These are phyloP conservation scores for Cucurbita maxima DNA, from an alignment of 306 rosid genomes.

Conservation along the genomic window DNA sequence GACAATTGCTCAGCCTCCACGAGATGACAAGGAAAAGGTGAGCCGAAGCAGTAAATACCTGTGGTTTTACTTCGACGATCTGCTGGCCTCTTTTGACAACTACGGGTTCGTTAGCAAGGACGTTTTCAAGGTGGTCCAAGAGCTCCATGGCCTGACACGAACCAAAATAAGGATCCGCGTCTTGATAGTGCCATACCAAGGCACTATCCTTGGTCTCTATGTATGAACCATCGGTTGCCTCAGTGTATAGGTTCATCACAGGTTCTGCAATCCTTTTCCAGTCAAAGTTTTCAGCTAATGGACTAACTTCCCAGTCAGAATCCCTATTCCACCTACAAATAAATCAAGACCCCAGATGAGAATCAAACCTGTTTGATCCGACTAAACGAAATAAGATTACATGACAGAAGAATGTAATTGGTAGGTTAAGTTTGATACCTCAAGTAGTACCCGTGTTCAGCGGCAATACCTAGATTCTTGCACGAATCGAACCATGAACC, in stretches of 20 bases:
- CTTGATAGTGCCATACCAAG: constrained; percentile 55
- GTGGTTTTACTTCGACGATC: constrained; percentile 58
- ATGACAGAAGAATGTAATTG: not conserved
- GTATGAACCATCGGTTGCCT: constrained; percentile 49
- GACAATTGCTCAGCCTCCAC: constrained; percentile 5
- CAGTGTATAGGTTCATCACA: constrained; percentile 44
- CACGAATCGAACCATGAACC: constrained; percentile 59
- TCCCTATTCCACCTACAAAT: constrained; percentile 46
- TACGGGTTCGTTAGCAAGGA: constrained; percentile 54
- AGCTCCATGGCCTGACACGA: constrained; percentile 54
- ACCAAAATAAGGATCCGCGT: constrained; percentile 46
- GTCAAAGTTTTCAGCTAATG: constrained; percentile 14
- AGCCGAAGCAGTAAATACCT: constrained; percentile 21
- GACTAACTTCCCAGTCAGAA: constrained; percentile 44
- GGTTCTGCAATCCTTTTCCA: constrained; percentile 59
- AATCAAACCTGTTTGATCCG: not conserved
- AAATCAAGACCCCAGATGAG: constrained; percentile 1
- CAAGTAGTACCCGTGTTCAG: constrained; percentile 77
- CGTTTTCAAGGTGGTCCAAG: constrained; percentile 47
- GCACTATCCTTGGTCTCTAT: constrained; percentile 67
- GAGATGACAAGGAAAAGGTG: not conserved
- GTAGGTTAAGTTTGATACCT: constrained; percentile 31
- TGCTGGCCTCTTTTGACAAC: constrained; percentile 46
- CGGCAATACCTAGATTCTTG: constrained; percentile 75
- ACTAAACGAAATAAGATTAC: not conserved